phyloP scores from a whole-genome alignment of 345 rosid genomes.

The Erysimum cheiranthoides region DNA sequence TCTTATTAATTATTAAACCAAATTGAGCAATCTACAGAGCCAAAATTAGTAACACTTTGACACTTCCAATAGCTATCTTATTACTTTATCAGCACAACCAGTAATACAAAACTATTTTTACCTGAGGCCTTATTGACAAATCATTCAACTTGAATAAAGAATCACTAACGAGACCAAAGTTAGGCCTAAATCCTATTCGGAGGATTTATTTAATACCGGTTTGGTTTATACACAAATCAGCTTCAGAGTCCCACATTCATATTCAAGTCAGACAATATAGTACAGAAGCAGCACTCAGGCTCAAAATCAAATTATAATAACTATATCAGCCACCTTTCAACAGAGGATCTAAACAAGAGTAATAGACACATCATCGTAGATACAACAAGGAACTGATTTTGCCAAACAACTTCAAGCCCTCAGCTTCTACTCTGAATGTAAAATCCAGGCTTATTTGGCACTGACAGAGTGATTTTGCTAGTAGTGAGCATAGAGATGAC shows the following conservation, averaged over 20 bases:
- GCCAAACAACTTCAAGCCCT: neutral
- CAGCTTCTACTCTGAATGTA: neutral
- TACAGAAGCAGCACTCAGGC: too few species aligned
- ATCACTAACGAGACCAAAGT: neutral
- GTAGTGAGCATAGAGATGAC: constrained; percentile 45
- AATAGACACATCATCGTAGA: neutral
- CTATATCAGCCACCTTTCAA: too few species aligned
- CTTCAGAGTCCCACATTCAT: too few species aligned
- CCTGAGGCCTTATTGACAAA: constrained; percentile 4
- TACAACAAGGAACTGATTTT: neutral
- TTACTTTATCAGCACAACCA: neutral
- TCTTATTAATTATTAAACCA: neutral
- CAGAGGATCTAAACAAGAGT: too few species aligned
- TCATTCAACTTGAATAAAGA: constrained; percentile 17
- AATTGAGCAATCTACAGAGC: constrained; percentile 9
- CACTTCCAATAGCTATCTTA: neutral
- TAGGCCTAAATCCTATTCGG: neutral
- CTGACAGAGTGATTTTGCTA: constrained; percentile 27
- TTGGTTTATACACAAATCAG: neutral
- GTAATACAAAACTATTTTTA: neutral
- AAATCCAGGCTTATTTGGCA: constrained; percentile 42
- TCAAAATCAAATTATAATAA: too few species aligned
- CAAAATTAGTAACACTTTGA: neutral
- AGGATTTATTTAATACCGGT: too few species aligned
- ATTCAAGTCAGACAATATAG: too few species aligned